Conservation (phyloP, 257 asterid genomes). For the Penstemon eatonii region DNA sequence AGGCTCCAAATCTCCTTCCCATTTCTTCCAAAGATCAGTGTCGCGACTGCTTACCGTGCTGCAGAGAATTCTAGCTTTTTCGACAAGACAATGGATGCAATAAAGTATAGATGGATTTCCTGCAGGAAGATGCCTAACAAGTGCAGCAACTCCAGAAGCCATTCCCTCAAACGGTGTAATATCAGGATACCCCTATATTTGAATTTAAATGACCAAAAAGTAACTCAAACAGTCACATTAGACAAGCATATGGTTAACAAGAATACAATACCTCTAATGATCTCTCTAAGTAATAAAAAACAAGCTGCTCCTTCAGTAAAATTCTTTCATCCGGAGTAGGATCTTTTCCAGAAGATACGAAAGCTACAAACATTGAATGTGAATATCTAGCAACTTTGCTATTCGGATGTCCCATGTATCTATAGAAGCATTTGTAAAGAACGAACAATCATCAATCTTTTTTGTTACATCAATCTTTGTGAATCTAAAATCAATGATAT, state of each 20-base stretch:
- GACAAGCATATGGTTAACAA: constrained; percentile 16
- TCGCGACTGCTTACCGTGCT: constrained; percentile 36
- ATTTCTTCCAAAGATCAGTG: constrained; percentile 51
- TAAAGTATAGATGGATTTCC: constrained; percentile 81
- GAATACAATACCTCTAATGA: constrained; percentile 71
- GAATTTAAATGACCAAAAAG: constrained; percentile 26
- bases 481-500: constrained; percentile 14
- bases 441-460: constrained; percentile 18
- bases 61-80: constrained; percentile 61
- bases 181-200: constrained; percentile 71
- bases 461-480: constrained; percentile 9
- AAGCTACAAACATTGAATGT: constrained; percentile 81
- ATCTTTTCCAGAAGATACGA: constrained; percentile 80
- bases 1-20: constrained; percentile 73
- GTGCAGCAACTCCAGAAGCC: constrained; percentile 91
- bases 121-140: constrained; percentile 92
- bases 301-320: constrained; percentile 87
- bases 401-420: constrained; percentile 92
- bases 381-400: constrained; percentile 82
- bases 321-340: constrained; percentile 58
- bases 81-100: constrained; percentile 65
- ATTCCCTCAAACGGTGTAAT: constrained; percentile 84
- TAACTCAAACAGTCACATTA: constrained; percentile 18
- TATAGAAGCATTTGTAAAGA: constrained; percentile 44
- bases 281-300: constrained; percentile 72